These are phyloP conservation scores for Eucalyptus pauciflora DNA, from an alignment of 345 rosid genomes.

Conservation along the genomic window DNA sequence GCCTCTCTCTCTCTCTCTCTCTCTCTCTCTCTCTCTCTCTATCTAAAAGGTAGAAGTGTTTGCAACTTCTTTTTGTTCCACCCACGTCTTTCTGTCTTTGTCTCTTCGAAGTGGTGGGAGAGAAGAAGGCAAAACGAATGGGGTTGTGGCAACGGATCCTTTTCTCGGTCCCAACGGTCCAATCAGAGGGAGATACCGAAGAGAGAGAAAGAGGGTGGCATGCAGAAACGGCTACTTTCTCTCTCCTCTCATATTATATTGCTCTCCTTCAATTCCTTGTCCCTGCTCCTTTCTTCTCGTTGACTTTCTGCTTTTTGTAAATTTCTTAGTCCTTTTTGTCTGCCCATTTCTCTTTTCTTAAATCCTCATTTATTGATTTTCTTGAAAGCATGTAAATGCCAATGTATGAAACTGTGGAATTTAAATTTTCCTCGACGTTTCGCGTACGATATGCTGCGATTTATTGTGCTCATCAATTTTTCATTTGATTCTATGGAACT, in stretches of 20 bases:
- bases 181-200: not conserved
- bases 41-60: not conserved
- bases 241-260: not conserved
- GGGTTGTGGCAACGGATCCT: conserved; percentile 28
- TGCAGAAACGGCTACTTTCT: conserved; percentile 33
- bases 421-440: not conserved
- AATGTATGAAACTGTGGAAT: rapidly evolving
- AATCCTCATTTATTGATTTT: not conserved
- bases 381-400: not conserved
- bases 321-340: not conserved
- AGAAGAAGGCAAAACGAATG: not conserved
- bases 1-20: not conserved
- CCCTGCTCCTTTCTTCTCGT: not conserved
- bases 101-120: not conserved
- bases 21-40: not conserved
- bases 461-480: not conserved
- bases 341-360: not conserved
- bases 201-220: not conserved
- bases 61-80: not conserved
- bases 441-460: not conserved
- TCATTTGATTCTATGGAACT: not conserved
- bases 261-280: not conserved
- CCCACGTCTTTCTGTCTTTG: not conserved
- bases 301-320: not conserved
- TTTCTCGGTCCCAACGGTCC: conserved; percentile 35